Conservation (phyloP, 1,139 yeast species). For the Lodderomyces margitis region DNA sequence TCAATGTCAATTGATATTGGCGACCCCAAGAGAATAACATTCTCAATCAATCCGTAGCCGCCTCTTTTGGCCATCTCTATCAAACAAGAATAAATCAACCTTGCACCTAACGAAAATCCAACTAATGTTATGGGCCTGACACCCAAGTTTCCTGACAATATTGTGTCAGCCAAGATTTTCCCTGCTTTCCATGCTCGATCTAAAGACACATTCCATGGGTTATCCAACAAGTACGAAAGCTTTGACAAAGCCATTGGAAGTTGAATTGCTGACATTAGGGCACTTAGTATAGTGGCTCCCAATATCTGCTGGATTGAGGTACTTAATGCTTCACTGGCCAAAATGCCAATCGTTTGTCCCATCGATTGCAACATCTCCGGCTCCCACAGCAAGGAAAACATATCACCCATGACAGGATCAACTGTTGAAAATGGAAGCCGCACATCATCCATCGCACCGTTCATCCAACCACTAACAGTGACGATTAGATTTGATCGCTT, state of each 20-base stretch:
- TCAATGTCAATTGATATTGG: slow-evolving; percentile 82
- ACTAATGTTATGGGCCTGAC: slow-evolving; percentile 89
- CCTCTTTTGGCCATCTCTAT: slow-evolving; percentile 83
- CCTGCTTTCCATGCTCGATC: slow-evolving; percentile 99
- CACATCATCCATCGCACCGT: slow-evolving; percentile 92
- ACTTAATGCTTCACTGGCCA: slow-evolving; percentile 91
- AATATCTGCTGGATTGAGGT: slow-evolving; percentile 93
- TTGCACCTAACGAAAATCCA: slow-evolving; percentile 92
- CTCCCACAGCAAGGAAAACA: slow-evolving; percentile 91
- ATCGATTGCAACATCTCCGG: slow-evolving; percentile 95
- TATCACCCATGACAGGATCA: slow-evolving; percentile 97
- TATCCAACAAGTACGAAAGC: slow-evolving; percentile 84
- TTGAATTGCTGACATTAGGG: slow-evolving; percentile 94
- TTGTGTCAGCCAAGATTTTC: slow-evolving; percentile 82
- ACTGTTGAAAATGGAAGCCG: slow-evolving; percentile 94
- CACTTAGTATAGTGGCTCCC: slow-evolving; percentile 89
- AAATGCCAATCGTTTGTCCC: slow-evolving; percentile 92
- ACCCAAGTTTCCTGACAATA: slow-evolving; percentile 84
- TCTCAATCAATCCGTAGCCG: slow-evolving; percentile 85
- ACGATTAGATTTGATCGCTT: slow-evolving; percentile 82
- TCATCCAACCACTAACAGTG: slow-evolving; percentile 99
- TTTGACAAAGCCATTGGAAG: slow-evolving; percentile 90
- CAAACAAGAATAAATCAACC: slow-evolving; percentile 88
- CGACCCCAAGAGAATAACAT: slow-evolving; percentile 84
- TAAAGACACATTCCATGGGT: slow-evolving; percentile 96